Evolutionary conservation across 202 grass and related monocot genomes (phyloP), one percentile per base, ranked within the genome.

Genomic region (Cymbopogon flexuosus): DNA sequence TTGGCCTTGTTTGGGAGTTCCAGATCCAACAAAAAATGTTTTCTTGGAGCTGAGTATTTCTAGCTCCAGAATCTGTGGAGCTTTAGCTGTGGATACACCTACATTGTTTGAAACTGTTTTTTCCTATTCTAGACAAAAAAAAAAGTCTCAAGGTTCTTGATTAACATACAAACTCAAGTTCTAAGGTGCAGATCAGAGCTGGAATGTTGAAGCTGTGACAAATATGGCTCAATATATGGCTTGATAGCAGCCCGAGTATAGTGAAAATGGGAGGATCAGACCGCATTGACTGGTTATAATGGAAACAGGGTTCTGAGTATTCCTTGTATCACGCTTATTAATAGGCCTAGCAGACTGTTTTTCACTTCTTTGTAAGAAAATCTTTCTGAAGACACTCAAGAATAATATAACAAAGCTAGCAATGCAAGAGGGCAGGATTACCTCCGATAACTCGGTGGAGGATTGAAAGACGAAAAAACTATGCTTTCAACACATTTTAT

Each of bases 381-480:
- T 27, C 21, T 2, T 58, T 54, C 9, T 39, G 5, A 49, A 65
- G 3, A 15, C 46, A 34, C 31, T 0, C 41, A 73, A 43, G 14
- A 37, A 66, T 35, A 42, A 42, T 6, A 41, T 62, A 22, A 66
- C 5, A 39, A 58, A 18, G 2, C 72, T 16, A 68, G n/a, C 11
- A 68, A 39, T 64, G 52, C 8, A 42, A 63, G 29, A 77, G 24
- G 45, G 33, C 74, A 75, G 5, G 81, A 47, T 85, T 83, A 99
- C 96, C 91, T 93, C 74, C 96, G 93, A 68, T 93, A 90, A 88
- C 78, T 93, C 11, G 96, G 96, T 23, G 96, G 96, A 93, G 96
- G 96, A 73, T 99, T 99, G 49, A 99, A 93, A 49, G 92, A 96
- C 35, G 92, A 99, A 88, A 93, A 96, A 80, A 96, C 68, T 43